Conservation (phyloP, 306 rosid species). For the Glycine tomentella region DNA sequence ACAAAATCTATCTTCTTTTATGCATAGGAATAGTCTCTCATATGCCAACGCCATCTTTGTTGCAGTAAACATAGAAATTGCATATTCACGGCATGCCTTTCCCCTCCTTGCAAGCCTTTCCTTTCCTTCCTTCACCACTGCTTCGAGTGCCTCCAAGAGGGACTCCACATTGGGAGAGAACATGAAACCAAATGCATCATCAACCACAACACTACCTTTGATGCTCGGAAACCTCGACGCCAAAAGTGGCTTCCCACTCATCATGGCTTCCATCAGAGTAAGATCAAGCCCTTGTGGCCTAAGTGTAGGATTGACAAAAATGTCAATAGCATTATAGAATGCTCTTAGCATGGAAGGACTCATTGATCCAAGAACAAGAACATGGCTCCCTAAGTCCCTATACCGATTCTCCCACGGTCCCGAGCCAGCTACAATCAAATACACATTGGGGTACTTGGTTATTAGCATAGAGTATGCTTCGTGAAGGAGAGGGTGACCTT, state of each 20-base stretch:
- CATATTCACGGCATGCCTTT: constrained; percentile 71
- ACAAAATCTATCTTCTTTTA: constrained; percentile 73
- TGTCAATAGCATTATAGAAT: constrained; percentile 82
- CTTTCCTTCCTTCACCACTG: constrained; percentile 72
- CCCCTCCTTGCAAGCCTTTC: constrained; percentile 73
- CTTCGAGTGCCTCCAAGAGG: constrained; percentile 67
- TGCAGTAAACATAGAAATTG: constrained; percentile 85
- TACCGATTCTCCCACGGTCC: constrained; percentile 92
- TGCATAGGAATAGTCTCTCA: constrained; percentile 86
- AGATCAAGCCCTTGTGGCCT: constrained; percentile 96
- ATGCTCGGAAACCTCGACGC: constrained; percentile 93
- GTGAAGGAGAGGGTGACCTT: constrained; percentile 87
- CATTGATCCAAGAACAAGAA: constrained; percentile 86
- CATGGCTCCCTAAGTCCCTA: constrained; percentile 75
- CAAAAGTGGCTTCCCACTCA: constrained; percentile 86
- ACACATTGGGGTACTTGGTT: constrained; percentile 60
- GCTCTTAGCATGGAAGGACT: constrained; percentile 68
- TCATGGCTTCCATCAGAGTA: constrained; percentile 96
- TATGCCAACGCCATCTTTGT: constrained; percentile 88
- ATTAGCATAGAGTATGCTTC: constrained; percentile 79
- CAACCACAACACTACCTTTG: constrained; percentile 80
- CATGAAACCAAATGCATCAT: constrained; percentile 81
- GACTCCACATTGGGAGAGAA: constrained; percentile 93
- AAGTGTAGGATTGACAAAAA: constrained; percentile 88
- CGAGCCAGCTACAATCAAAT: constrained; percentile 84